phyloP scores from a whole-genome alignment of 495 filamentous ascomycete species.

The Melanomma pulvis-pyrius region DNA sequence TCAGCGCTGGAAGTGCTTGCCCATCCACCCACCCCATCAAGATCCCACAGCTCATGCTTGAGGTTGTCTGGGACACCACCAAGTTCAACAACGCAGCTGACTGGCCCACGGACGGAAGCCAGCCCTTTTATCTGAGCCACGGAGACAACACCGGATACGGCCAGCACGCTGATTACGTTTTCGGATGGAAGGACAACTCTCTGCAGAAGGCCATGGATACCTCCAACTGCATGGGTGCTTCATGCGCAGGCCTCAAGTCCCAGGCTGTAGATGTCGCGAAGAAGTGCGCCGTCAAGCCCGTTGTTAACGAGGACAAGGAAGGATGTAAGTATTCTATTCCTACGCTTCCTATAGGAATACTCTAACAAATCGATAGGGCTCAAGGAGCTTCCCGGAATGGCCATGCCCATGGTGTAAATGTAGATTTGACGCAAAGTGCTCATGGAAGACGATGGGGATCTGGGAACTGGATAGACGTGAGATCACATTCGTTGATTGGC shows the following conservation, averaged over 20 bases:
- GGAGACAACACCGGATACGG: constrained; percentile 35
- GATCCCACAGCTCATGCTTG: constrained; percentile 36
- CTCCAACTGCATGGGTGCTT: constrained; percentile 1
- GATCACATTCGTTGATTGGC: background rate
- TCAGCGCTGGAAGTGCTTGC: constrained; percentile 12
- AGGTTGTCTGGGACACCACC: constrained; percentile 36
- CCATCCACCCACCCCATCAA: constrained; percentile 33
- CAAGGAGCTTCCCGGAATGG: background rate
- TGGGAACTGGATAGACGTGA: background rate
- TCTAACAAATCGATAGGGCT: background rate
- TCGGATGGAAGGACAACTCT: constrained; percentile 7
- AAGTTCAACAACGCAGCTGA: constrained; percentile 35
- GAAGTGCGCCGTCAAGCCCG: background rate
- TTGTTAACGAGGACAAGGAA: background rate
- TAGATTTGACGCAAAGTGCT: background rate
- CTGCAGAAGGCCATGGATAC: constrained; percentile 5
- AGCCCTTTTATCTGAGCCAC: constrained; percentile 31
- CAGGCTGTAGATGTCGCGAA: constrained; percentile 1
- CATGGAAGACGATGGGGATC: background rate
- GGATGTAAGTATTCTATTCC: background rate
- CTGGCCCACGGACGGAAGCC: constrained; percentile 31
- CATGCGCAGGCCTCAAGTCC: constrained; percentile 3
- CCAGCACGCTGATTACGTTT: constrained; percentile 28
- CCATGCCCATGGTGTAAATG: background rate
- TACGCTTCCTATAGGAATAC: background rate